These are phyloP conservation scores for Exophiala dermatitidis DNA, from an alignment of 2,329 filamentous ascomycete genomes.

Conservation along the genomic window DNA sequence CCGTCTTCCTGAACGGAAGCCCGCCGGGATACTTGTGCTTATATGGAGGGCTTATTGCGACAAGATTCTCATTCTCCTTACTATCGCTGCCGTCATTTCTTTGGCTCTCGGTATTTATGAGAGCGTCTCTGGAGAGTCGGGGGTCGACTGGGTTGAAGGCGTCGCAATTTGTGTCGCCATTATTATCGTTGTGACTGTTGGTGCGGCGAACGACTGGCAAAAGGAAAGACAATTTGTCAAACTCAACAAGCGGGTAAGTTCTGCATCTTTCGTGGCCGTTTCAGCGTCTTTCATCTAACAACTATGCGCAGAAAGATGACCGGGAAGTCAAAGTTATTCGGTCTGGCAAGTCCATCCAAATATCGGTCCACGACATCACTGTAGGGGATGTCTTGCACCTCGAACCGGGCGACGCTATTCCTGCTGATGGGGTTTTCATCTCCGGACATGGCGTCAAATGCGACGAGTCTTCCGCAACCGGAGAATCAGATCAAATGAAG, in stretches of 20 bases:
- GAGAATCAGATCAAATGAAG: slow-evolving; percentile 65
- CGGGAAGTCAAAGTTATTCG: slow-evolving; percentile 60
- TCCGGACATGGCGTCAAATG: slow-evolving; percentile 60
- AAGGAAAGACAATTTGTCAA: slow-evolving; percentile 60
- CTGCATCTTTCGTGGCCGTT: slow-evolving; percentile 21
- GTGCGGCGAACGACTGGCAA: slow-evolving; percentile 60
- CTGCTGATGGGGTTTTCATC: slow-evolving; percentile 64
- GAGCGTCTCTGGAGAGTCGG: slow-evolving; percentile 46
- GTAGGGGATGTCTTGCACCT: slow-evolving; percentile 65
- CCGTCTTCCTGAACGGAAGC: slow-evolving; percentile 56
- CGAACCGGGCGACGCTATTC: slow-evolving; percentile 62
- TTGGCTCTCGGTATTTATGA: slow-evolving; percentile 64
- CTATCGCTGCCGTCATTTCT: slow-evolving; percentile 61
- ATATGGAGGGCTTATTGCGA: slow-evolving; percentile 68
- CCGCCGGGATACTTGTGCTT: slow-evolving; percentile 52
- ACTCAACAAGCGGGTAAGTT: slow-evolving; percentile 45
- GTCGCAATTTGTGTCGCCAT: slow-evolving; percentile 61
- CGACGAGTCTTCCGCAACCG: slow-evolving; percentile 66
- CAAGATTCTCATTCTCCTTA: slow-evolving; percentile 64
- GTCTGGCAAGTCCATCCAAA: slow-evolving; percentile 56
- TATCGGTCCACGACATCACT: slow-evolving; percentile 60
- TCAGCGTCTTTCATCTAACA: background rate
- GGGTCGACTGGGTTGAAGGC: slow-evolving; percentile 60
- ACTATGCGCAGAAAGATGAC: slow-evolving; percentile 46
- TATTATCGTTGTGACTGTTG: slow-evolving; percentile 56